Evolutionary conservation across 179 eudicot genomes (phyloP).

Genomic region (Gypsophila paniculata): DNA sequence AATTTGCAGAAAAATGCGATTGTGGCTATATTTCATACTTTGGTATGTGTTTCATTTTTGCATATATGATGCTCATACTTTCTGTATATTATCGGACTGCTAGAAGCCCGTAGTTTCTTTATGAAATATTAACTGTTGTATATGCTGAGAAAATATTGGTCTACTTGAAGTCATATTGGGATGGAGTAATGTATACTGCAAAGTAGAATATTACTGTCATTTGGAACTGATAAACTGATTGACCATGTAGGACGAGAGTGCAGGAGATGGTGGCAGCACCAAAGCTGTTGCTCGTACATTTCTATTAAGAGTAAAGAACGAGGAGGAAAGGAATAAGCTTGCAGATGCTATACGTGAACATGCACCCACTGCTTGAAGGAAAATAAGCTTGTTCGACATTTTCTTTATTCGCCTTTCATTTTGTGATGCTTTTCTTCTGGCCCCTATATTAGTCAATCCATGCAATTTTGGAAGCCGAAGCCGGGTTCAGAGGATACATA

Average conservation of each 20-base stretch:
- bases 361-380: constrained; percentile 55
- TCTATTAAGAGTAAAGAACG: constrained; percentile 58
- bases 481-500: constrained; percentile 22
- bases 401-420: constrained; percentile 13
- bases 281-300: constrained; percentile 68
- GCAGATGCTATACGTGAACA: constrained; percentile 72
- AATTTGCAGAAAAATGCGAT: constrained; percentile 70
- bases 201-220: background rate
- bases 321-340: constrained; percentile 73
- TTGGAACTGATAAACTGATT: constrained; percentile 3
- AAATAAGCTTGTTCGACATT: background rate
- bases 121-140: background rate
- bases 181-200: too few relatives aligned
- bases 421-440: background rate
- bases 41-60: constrained; percentile 38
- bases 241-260: constrained; percentile 52
- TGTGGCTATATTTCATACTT: constrained; percentile 78
- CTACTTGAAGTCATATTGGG: too few relatives aligned
- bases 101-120: background rate
- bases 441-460: constrained; percentile 20
- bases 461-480: constrained; percentile 29
- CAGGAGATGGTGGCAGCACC: constrained; percentile 30
- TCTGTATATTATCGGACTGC: background rate
- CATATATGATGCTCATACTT: background rate
- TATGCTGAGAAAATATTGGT: too few relatives aligned